These are phyloP conservation scores for Tetrapisispora taiwanensis DNA, from an alignment of 805 yeast species.

Conservation along the genomic window DNA sequence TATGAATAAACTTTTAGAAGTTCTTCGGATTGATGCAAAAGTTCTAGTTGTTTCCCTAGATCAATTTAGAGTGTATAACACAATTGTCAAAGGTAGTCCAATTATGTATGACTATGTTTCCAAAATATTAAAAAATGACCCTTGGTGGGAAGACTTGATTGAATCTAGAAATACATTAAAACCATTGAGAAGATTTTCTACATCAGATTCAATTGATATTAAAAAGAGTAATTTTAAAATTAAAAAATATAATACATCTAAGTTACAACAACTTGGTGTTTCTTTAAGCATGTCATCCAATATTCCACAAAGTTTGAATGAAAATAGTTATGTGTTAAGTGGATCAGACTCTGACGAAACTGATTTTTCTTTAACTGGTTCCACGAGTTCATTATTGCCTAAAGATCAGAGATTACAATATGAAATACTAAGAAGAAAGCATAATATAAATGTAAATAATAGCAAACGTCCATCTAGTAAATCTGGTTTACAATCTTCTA, in stretches of 20 bases:
- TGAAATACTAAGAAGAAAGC: constrained; percentile 8
- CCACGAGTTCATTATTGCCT: constrained; percentile 9
- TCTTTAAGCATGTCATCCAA: constrained; percentile 69
- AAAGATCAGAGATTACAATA: constrained; percentile 3
- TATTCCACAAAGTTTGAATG: constrained; percentile 30
- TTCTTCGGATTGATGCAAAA: constrained; percentile 77
- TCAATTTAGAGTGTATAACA: constrained; percentile 54
- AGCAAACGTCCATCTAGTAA: neutral
- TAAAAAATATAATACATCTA: constrained; percentile 38
- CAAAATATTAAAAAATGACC: constrained; percentile 44
- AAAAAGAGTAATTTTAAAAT: constrained; percentile 11
- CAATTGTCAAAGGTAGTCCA: constrained; percentile 59
- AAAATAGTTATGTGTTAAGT: constrained; percentile 22
- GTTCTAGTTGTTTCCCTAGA: constrained; percentile 63
- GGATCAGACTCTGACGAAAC: constrained; percentile 22
- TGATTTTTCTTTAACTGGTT: constrained; percentile 17
- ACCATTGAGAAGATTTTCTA: constrained; percentile 24
- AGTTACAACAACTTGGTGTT: constrained; percentile 66
- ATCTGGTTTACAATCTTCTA: neutral
- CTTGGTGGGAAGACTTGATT: constrained; percentile 75
- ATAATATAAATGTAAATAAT: neutral
- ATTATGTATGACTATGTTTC: constrained; percentile 40
- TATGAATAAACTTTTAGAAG: constrained; percentile 52
- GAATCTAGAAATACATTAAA: constrained; percentile 40
- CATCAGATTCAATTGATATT: constrained; percentile 23